Conservation (phyloP, 768 basidiomycete genomes). For the Russula vinacea region DNA sequence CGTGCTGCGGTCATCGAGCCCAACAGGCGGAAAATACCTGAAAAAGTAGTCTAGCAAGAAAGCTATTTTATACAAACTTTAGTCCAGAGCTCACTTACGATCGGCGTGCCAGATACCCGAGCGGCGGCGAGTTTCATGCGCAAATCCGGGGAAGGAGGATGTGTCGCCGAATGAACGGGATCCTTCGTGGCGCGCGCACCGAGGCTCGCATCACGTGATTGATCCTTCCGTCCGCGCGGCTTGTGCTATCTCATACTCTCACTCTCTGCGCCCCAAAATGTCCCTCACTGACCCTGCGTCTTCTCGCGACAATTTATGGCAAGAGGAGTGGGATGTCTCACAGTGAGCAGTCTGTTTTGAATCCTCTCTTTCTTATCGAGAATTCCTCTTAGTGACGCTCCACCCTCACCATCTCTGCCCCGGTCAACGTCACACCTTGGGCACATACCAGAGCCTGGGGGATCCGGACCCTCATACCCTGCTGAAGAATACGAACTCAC, state of each 20-base stretch:
- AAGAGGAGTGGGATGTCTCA: not conserved
- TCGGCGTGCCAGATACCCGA: no score
- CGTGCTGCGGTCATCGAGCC: no score
- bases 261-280: slow-evolving; percentile 3
- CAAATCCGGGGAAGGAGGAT: no score
- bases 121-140: no score
- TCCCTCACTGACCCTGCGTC: slow-evolving; percentile 2
- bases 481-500: slow-evolving; percentile 28
- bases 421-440: slow-evolving; percentile 1
- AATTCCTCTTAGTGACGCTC: slow-evolving; percentile 2
- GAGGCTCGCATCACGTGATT: not conserved
- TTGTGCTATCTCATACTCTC: not conserved
- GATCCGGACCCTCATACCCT: not conserved
- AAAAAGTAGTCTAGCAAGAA: no score
- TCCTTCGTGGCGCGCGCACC: no score
- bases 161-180: no score
- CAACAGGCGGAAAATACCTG: no score
- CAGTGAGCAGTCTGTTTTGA: slow-evolving; percentile 3
- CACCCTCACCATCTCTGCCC: not conserved
- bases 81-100: no score
- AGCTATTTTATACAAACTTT: no score
- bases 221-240: not conserved
- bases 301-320: slow-evolving; percentile 13
- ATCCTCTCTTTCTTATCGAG: not conserved
- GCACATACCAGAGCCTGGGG: not conserved